Conservation (phyloP, 352 stramenopile species). For the Phytopythium aichiense region DNA sequence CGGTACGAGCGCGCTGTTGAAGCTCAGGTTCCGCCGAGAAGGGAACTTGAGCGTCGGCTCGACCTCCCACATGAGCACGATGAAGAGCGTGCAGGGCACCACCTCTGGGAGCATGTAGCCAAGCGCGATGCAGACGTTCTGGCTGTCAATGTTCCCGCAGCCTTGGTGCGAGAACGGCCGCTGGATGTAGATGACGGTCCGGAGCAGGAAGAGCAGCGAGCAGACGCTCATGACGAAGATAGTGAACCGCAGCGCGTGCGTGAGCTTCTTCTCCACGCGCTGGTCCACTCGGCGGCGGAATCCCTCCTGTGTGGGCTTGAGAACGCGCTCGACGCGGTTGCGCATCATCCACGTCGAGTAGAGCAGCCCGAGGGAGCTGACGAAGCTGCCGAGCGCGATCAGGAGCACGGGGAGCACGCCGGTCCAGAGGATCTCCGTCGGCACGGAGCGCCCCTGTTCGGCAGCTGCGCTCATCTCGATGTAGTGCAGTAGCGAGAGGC, state of each 20-base stretch:
- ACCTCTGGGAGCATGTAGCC: constrained; percentile 73
- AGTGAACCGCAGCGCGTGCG: constrained; percentile 67
- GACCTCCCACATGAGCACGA: constrained; percentile 85
- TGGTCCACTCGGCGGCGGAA: constrained; percentile 48
- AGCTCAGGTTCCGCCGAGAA: constrained; percentile 44
- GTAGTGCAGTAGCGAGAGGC: constrained; percentile 48
- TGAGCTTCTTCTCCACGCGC: constrained; percentile 63
- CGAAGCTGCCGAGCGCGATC: constrained; percentile 63
- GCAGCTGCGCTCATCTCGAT: constrained; percentile 18
- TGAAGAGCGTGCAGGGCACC: constrained; percentile 67
- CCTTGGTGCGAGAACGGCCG: constrained; percentile 69
- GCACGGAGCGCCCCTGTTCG: constrained; percentile 12
- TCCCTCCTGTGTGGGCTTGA: constrained; percentile 40
- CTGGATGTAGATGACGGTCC: constrained; percentile 81
- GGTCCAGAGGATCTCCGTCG: constrained; percentile 27
- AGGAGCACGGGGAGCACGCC: constrained; percentile 64
- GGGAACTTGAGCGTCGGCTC: constrained; percentile 68
- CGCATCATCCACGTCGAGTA: constrained; percentile 80
- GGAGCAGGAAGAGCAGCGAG: constrained; percentile 58
- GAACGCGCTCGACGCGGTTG: constrained; percentile 58
- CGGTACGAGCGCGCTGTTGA: constrained; percentile 23
- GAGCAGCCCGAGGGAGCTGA: constrained; percentile 58
- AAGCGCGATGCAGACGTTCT: constrained; percentile 64
- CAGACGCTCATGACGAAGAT: constrained; percentile 69
- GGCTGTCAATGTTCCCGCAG: constrained; percentile 55